Percentiles rank a stretch among this genome's conserved stretches.
These are phyloP conservation scores for Rhododendron mucronatum DNA, from an alignment of 148 eudicot genomes.

Conservation along the genomic window DNA sequence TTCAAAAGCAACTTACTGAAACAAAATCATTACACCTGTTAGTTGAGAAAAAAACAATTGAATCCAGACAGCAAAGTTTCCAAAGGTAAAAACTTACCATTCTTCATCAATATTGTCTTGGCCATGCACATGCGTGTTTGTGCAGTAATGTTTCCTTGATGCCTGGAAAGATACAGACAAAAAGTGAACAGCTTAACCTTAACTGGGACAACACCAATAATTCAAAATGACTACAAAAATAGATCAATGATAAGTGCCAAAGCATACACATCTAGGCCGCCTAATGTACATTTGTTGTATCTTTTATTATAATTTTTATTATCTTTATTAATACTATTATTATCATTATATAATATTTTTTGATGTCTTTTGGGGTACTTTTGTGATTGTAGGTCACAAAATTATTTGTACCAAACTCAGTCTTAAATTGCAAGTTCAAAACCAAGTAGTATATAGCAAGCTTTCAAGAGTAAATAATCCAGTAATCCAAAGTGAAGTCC, in stretches of 20 bases:
- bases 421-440: too few relatives aligned
- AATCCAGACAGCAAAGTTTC: neutral
- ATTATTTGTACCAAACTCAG: neutral
- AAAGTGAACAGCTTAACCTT: neutral
- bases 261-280: neutral
- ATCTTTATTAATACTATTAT: too few relatives aligned
- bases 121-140: constrained; percentile 49
- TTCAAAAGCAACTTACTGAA: constrained; percentile 75
- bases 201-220: neutral
- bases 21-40: constrained; percentile 6
- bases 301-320: neutral
- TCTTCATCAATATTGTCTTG: constrained; percentile 70
- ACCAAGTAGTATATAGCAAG: neutral
- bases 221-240: too few relatives aligned
- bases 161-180: constrained; percentile 46
- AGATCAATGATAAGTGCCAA: neutral
- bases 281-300: neutral
- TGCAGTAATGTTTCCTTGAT: constrained; percentile 92
- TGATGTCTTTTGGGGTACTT: neutral
- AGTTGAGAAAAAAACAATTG: constrained; percentile 7
- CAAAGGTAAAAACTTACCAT: constrained; percentile 45
- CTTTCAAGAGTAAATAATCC: neutral
- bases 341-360: too few relatives aligned
- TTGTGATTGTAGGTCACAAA: neutral
- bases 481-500: neutral